Evolutionary conservation across 768 basidiomycete species (phyloP), one percentile per base, ranked within the genome.

Genomic region (Boletus rufocinnamomeus): DNA sequence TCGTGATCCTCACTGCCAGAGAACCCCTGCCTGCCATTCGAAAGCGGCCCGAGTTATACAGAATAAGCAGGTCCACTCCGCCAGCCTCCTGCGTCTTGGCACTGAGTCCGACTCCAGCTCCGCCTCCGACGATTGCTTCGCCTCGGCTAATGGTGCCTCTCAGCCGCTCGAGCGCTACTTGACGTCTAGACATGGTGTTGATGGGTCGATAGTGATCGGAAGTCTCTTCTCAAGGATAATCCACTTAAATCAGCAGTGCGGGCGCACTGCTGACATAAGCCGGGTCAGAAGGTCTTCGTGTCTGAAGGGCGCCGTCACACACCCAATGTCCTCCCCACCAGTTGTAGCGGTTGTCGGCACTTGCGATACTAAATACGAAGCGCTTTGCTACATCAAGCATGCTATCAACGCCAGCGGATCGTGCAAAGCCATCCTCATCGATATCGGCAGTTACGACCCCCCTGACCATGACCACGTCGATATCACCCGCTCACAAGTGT

Each of bases 21-120:
- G 66, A 70, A n/a, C 71, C 67, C 41, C 71, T 64, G n/a, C 63
- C 72, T 17, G 69, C 64, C 72, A 67, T 67, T n/a, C 65, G 65
- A 50, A 71, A 65, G 21, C 70, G 68, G 9, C 72, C 70, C 25
- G 70, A 72, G 34, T 64, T 73, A 49, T 72, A 73, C 28, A 73
- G 50, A 68, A 71, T 69, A 37, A 73, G 34, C 44, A 72, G 52
- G 50, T 72, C 69, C 11, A 61, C 60, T 30, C 72, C 58, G 0
- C 70, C 65, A 21, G 63, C 61, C 53, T 72, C 71, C 3, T 72
- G 68, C 40, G 54, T 56, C 57, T 69, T 69, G 16, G 72, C 65
- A 41, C 63, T 68, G 16, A 73, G 52, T 38, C 70, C 70, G 25
- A 67, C 52, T 19, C 70, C 68, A 21, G 67, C 60, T 8, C 69